Percentiles rank a stretch among this genome's conserved stretches.
Conservation (phyloP, 257 asterid genomes). For the Jaltomata sinuosa region DNA sequence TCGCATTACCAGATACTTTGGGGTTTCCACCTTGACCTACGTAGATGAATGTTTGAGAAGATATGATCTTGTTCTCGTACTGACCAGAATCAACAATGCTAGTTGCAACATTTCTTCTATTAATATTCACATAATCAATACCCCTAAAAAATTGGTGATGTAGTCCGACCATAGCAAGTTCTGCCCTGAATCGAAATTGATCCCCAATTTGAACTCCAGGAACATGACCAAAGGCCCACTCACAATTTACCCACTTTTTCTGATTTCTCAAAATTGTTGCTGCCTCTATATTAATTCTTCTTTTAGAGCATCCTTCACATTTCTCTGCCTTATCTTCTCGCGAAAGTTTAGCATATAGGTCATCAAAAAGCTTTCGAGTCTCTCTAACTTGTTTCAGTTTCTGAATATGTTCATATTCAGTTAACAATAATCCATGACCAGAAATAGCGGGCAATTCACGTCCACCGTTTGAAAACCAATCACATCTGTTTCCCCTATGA, state of each 20-base stretch:
- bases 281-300: neutral
- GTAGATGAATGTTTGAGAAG: slow-evolving; percentile 13
- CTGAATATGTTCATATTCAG: neutral
- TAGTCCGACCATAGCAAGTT: slow-evolving; percentile 20
- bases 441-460: neutral
- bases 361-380: slow-evolving; percentile 8
- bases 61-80: slow-evolving; percentile 6
- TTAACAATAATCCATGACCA: neutral
- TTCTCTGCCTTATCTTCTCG: neutral
- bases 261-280: neutral
- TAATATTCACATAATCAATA: slow-evolving; percentile 4
- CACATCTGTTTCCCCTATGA: neutral
- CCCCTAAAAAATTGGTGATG: slow-evolving; percentile 9
- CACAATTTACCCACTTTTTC: slow-evolving; percentile 9
- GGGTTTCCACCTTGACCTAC: slow-evolving; percentile 25
- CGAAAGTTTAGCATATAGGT: neutral
- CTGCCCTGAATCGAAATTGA: slow-evolving; percentile 14
- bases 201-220: slow-evolving; percentile 25
- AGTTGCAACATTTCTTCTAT: neutral
- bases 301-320: neutral
- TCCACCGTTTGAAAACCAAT: neutral
- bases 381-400: neutral
- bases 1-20: neutral
- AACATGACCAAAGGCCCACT: slow-evolving; percentile 4
- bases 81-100: slow-evolving; percentile 25